A percentile compares a stretch with the other conserved stretches of the same genome.
phyloP scores from a whole-genome alignment of 2,329 filamentous ascomycete genomes.

The Arthroderma sp. region DNA sequence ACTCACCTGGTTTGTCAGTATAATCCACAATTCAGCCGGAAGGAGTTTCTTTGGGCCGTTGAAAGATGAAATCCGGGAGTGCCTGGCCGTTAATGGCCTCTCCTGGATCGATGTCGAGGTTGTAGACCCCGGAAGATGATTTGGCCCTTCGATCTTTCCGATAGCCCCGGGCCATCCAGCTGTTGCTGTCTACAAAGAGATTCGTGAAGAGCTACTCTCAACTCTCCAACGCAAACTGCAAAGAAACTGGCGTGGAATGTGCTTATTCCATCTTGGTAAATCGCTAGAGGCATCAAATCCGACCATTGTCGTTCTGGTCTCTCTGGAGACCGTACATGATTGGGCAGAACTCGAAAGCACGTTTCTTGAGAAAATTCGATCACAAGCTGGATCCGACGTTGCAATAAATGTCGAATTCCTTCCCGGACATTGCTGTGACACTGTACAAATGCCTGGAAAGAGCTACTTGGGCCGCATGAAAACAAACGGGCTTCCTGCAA shows the following conservation, averaged over 20 bases:
- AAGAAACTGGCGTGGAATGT: slow-evolving; percentile 2
- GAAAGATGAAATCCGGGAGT: not conserved
- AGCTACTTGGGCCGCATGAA: not conserved
- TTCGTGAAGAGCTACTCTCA: not conserved
- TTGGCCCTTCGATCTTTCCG: slow-evolving; percentile 5
- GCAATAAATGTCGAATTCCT: slow-evolving; percentile 8
- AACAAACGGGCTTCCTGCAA: not conserved
- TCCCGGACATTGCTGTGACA: slow-evolving; percentile 3
- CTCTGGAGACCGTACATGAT: slow-evolving; percentile 1
- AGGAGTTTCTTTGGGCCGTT: not conserved
- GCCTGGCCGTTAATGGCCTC: not conserved
- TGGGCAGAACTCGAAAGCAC: slow-evolving; percentile 1
- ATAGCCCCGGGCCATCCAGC: slow-evolving; percentile 2
- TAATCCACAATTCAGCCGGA: not conserved
- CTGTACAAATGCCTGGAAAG: not conserved
- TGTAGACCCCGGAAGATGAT: not conserved
- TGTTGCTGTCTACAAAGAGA: not conserved
- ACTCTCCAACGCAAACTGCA: not conserved
- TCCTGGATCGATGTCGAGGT: slow-evolving; percentile 2
- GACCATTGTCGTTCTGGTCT: slow-evolving; percentile 7
- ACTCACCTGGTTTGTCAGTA: not conserved
- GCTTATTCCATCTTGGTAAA: slow-evolving; percentile 4
- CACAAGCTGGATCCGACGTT: not conserved
- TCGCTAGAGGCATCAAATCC: not conserved
- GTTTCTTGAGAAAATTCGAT: not conserved